Conservation (phyloP, 2,329 filamentous ascomycete species). For the Cladosporium phlei region DNA sequence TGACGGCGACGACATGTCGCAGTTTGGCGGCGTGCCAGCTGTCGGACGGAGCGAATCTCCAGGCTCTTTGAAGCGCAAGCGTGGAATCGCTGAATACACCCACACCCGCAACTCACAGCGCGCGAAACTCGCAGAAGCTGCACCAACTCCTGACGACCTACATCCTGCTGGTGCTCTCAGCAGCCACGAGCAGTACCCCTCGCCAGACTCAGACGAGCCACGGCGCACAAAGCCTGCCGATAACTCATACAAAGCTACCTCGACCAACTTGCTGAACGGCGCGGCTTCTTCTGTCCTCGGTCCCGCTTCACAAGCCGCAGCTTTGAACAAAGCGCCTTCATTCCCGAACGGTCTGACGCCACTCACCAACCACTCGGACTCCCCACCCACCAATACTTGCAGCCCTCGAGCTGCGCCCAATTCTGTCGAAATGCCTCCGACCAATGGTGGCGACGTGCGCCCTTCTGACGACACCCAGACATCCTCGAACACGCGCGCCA, state of each 20-base stretch:
- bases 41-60: slow-evolving; percentile 21
- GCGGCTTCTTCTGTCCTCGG: slow-evolving; percentile 69
- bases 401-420: slow-evolving; percentile 43
- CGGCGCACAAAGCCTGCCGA: slow-evolving; percentile 50
- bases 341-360: slow-evolving; percentile 57
- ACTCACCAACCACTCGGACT: slow-evolving; percentile 59
- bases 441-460: slow-evolving; percentile 21
- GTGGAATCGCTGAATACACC: slow-evolving; percentile 13
- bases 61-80: slow-evolving; percentile 28
- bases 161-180: slow-evolving; percentile 12
- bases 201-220: slow-evolving; percentile 26
- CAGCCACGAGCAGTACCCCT: slow-evolving; percentile 23
- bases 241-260: slow-evolving; percentile 65
- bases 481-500: slow-evolving; percentile 38
- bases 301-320: slow-evolving; percentile 46
- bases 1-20: slow-evolving; percentile 28
- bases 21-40: slow-evolving; percentile 23
- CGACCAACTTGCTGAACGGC: slow-evolving; percentile 67
- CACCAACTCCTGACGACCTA: slow-evolving; percentile 9
- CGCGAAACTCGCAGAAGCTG: slow-evolving; percentile 13
- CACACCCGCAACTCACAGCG: slow-evolving; percentile 15
- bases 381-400: slow-evolving; percentile 55
- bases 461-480: slow-evolving; percentile 31
- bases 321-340: slow-evolving; percentile 52
- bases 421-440: slow-evolving; percentile 24